These are phyloP conservation scores for Chaetoceros tenuissimus DNA, from an alignment of 108 stramenopile genomes.

Conservation along the genomic window DNA sequence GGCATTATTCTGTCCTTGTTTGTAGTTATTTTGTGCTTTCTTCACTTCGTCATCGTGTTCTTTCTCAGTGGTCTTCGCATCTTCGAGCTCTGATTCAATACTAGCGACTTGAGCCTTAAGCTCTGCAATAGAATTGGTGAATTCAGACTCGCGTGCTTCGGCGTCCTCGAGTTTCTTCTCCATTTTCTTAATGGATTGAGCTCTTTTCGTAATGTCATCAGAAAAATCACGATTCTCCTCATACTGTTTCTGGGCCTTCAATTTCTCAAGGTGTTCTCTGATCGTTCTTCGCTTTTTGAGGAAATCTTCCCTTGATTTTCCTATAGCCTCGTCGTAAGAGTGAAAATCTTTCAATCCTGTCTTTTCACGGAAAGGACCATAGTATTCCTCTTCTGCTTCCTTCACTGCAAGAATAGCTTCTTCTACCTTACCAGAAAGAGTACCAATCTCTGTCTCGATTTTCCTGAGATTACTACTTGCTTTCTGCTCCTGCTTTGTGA, in stretches of 20 bases:
- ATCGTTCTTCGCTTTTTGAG: conserved; percentile 56
- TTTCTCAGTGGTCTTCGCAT: conserved; percentile 47
- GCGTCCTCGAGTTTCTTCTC: conserved; percentile 41
- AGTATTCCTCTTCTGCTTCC: conserved; percentile 71
- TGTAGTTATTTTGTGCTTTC: conserved; percentile 48
- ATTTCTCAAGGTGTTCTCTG: conserved; percentile 62
- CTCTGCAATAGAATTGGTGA: conserved; percentile 37
- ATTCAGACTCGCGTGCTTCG: conserved; percentile 32
- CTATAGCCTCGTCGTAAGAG: conserved; percentile 78
- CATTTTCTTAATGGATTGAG: conserved; percentile 38
- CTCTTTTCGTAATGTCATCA: conserved; percentile 20
- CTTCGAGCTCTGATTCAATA: conserved; percentile 56
- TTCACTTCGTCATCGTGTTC: conserved; percentile 55
- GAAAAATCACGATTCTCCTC: conserved; percentile 39
- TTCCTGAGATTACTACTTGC: conserved; percentile 32
- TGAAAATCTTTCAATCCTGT: conserved; percentile 78
- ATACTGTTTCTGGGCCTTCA: conserved; percentile 52
- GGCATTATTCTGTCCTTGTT: conserved; percentile 55
- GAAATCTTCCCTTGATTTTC: conserved; percentile 72
- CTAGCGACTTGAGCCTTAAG: conserved; percentile 54
- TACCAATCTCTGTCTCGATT: conserved; percentile 39
- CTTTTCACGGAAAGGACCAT: conserved; percentile 63
- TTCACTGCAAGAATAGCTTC: conserved; percentile 41
- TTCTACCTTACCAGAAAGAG: conserved; percentile 33
- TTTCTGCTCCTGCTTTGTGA: conserved; percentile 34